Evolutionary conservation across 2,329 filamentous ascomycete species (phyloP), one percentile per base, ranked within the genome.

Genomic region (Fulvia fulva): DNA sequence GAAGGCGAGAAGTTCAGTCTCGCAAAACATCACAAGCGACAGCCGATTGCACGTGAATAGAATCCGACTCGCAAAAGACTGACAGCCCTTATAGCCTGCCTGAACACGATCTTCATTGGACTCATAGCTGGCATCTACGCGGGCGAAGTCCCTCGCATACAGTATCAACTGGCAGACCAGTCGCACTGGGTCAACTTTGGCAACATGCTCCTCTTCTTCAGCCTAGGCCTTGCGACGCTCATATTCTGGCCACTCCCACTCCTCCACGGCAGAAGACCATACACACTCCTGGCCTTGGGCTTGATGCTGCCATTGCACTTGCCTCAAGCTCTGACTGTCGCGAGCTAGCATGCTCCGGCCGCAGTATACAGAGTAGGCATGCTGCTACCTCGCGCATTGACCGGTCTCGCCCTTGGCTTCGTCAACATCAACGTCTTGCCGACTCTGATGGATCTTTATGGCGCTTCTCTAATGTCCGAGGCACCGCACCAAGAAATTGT

Each of bases 401-500:
- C 89, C 72, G 89, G 89, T 0, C 75, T 86, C 32, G 81, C 82
- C 21, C 80, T 92, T 9, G 89, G 89, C 0, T 88, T 92, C 67
- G 87, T 86, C 16, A 89, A 87, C 68, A 88, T 92, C 78, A 92
- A 91, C 68, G 88, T 88, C 64, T 81, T 89, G 65, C 83, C 85
- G 0, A 87, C 85, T 1, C 75, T 92, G 5, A 83, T 87, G 3
- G 89, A 93, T 68, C 77, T 92, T 0, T 93, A 90, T 67, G 89
- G 89, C 0, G 86, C 87, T 3, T 91, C 87, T 0, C 74, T 91
- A 22, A 88, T 90, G 80, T 88, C 86, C 66, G 78, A 80, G 43
- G 84, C 85, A 51, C 88, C 89, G 1, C 87, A 91, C 66, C 86
- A 90, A 73, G 88, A 90, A 67, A 75, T 88, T 21, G 85, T 88